These are phyloP conservation scores for Trichosporon asahii DNA, from an alignment of 1,284 basidiomycete genomes.

Conservation along the genomic window DNA sequence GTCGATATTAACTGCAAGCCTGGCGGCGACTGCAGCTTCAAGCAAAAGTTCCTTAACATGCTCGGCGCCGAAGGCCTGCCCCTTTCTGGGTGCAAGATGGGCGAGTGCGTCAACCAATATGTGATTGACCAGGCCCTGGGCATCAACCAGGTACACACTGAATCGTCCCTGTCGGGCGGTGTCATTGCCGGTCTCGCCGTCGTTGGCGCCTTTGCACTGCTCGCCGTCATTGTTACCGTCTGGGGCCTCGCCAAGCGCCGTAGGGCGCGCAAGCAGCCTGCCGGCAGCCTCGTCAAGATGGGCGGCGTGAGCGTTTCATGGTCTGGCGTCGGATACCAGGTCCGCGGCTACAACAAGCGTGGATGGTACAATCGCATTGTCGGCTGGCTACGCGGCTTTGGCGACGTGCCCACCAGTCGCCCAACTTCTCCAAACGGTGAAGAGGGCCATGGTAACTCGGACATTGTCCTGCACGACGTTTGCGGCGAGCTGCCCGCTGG, in stretches of 20 bases:
- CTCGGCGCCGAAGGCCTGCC: constrained; percentile 70
- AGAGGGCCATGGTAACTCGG: constrained; percentile 44
- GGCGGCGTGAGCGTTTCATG: constrained; percentile 65
- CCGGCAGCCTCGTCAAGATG: constrained; percentile 33
- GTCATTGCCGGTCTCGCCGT: constrained; percentile 84
- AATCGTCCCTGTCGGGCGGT: constrained; percentile 60
- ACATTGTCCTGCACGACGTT: constrained; percentile 67
- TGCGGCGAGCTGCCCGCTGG: constrained; percentile 70
- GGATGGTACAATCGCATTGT: constrained; percentile 16
- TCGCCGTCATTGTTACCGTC: constrained; percentile 60
- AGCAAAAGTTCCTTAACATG: constrained; percentile 65
- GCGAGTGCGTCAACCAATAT: constrained; percentile 77
- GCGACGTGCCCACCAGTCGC: background rate
- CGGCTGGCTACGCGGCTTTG: constrained; percentile 34
- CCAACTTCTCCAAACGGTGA: background rate
- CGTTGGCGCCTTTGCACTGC: constrained; percentile 64
- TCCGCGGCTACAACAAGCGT: constrained; percentile 14
- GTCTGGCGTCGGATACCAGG: constrained; percentile 64
- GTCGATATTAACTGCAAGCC: constrained; percentile 63
- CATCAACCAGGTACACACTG: constrained; percentile 17
- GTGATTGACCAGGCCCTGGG: constrained; percentile 61
- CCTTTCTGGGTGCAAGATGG: constrained; percentile 68
- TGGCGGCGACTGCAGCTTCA: constrained; percentile 67
- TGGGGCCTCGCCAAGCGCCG: constrained; percentile 64
- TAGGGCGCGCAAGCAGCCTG: constrained; percentile 56